Percentiles rank a stretch among this genome's conserved stretches.
phyloP scores from a whole-genome alignment of 1,139 yeast genomes.

The Scheffersomyces insectosa region DNA sequence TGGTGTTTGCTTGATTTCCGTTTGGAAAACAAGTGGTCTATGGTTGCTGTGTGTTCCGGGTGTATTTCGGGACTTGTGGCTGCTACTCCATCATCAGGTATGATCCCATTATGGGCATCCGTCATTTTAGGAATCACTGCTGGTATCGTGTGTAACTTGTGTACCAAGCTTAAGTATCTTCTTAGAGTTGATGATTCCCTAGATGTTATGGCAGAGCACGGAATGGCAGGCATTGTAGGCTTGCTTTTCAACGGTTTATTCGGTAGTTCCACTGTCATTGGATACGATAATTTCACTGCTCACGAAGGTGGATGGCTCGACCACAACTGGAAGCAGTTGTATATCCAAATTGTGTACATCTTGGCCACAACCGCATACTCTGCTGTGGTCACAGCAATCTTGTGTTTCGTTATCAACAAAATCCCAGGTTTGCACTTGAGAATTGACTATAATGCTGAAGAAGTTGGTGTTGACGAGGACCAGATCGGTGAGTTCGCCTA shows the following conservation, averaged over 20 bases:
- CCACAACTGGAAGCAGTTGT: conserved; percentile 88
- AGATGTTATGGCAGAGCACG: conserved; percentile 98
- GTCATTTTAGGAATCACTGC: conserved; percentile 80
- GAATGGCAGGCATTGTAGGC: conserved; percentile 91
- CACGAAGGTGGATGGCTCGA: conserved; percentile 92
- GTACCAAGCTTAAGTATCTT: conserved; percentile 84
- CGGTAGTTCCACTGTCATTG: conserved; percentile 84
- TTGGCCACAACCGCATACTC: conserved; percentile 75
- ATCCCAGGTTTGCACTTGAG: conserved; percentile 85
- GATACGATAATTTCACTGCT: conserved; percentile 79
- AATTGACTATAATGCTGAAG: conserved; percentile 82
- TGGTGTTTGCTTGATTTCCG: conserved; percentile 93
- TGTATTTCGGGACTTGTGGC: conserved; percentile 94
- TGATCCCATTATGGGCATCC: conserved; percentile 90
- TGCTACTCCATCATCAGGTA: conserved; percentile 93
- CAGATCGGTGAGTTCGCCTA: conserved; percentile 98
- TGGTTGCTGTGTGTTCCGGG: conserved; percentile 95
- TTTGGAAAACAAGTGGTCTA: conserved; percentile 86
- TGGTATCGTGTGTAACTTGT: conserved; percentile 83
- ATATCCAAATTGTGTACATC: conserved; percentile 83
- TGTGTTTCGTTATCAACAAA: conserved; percentile 71
- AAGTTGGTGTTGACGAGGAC: conserved; percentile 90
- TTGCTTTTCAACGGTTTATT: conserved; percentile 83
- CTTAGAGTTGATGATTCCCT: conserved; percentile 86
- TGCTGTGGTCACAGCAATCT: conserved; percentile 72